Base-by-base conservation (phyloP, 2,329 filamentous ascomycete species). In the Pyrenochaeta sp. region DNA sequence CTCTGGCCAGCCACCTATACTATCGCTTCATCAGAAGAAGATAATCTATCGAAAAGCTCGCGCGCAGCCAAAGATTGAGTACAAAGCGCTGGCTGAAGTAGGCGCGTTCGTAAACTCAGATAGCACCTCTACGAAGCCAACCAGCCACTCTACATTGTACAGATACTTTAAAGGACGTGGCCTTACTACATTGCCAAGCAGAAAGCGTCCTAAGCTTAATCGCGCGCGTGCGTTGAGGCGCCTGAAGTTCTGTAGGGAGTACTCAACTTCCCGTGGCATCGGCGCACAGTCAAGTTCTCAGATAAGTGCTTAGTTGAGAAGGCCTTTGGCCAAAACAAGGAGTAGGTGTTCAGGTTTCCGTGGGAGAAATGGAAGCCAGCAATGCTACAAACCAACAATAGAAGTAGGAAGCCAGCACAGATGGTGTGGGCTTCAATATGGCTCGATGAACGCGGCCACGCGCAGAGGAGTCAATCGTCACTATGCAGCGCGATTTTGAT, bases 341-440 rank as follows among this genome's bases (percentile, higher is more conserved):
- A 54, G 42, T 49, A 51, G 64, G 51, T 51, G 14, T 67, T 61
- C 37, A 32, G 54, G 10, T 51, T 43, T 14, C 46, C 48, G n/a
- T 12, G 36, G 9, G 29, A 67, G 41, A 60, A 64, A 52, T 69
- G 40, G 47, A 43, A 56, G 45, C 46, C 30, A 30, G 39, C 48
- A 11, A 66, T 59, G 39, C 23, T 27, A 9, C 23, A 27, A 27
- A 27, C 23, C 23, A 27, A 27, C 23, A 9, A 27, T 27, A 27
- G 4, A 27, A 27, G 23, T 9, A 27, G 23, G 31, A 45, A 49
- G 29, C 45, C 55, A 11, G 31, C 27, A 3, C 31, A 64, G 29
- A 66, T 68, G 44, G 54, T 65, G 14, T 67, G 46, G 63, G 63
- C 27, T 12, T 42, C 50, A 12, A 57, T 68, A 27, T 61, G 45